Evolutionary conservation across 495 filamentous ascomycete genomes (phyloP).

Genomic region (Rusavskia elegans): DNA sequence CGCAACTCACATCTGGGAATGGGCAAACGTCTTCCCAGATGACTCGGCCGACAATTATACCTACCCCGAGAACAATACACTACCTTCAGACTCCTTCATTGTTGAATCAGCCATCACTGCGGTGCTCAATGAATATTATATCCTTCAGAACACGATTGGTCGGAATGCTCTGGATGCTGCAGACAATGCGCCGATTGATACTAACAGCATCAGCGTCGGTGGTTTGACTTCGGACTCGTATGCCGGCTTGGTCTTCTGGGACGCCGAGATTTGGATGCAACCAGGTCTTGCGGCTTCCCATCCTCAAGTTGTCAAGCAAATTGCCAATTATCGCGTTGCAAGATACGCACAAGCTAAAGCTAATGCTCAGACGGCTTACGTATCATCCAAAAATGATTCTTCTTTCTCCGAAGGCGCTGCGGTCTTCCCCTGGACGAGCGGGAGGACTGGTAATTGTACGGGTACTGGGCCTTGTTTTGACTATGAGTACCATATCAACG

Average conservation of each 20-base stretch:
- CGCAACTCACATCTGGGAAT: constrained; percentile 34
- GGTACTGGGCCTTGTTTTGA: constrained; percentile 52
- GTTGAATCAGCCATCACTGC: constrained; percentile 46
- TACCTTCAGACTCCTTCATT: constrained; percentile 43
- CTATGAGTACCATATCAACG: constrained; percentile 36
- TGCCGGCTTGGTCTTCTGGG: constrained; percentile 48
- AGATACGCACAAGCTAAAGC: constrained; percentile 34
- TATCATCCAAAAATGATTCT: constrained; percentile 37
- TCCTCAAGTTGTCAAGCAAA: constrained; percentile 38
- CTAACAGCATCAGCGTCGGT: constrained; percentile 43
- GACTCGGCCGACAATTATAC: constrained; percentile 47
- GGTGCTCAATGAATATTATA: constrained; percentile 50
- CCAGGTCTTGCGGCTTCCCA: constrained; percentile 43
- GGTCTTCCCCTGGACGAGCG: constrained; percentile 47
- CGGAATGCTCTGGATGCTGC: constrained; percentile 29
- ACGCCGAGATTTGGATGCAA: constrained; percentile 54
- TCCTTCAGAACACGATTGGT: constrained; percentile 51
- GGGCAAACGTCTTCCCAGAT: constrained; percentile 34
- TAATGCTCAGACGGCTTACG: constrained; percentile 29
- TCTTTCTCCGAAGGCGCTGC: constrained; percentile 34
- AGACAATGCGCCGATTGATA: constrained; percentile 28
- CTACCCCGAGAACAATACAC: constrained; percentile 36
- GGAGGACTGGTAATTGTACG: constrained; percentile 50
- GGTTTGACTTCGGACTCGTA: constrained; percentile 48
- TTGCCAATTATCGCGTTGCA: constrained; percentile 40